phyloP scores from a whole-genome alignment of 257 asterid genomes.

The Echium plantagineum region DNA sequence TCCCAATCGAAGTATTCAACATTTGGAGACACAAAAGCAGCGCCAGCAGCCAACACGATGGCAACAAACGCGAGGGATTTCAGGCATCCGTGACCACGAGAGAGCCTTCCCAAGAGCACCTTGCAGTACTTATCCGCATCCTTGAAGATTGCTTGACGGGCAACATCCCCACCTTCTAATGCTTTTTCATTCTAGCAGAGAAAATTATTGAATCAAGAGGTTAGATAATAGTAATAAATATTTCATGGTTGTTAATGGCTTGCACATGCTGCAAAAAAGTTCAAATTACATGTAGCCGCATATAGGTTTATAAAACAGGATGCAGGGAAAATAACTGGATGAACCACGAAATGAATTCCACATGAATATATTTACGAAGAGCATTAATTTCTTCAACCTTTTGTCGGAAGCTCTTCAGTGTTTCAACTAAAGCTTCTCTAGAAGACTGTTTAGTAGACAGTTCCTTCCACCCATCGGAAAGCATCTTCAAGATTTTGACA shows the following conservation, averaged over 20 bases:
- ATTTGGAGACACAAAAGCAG: conserved; percentile 30
- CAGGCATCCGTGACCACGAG: conserved; percentile 41
- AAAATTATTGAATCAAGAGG: neutral
- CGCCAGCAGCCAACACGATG: conserved; percentile 40
- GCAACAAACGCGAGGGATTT: conserved; percentile 26
- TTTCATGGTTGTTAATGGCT: neutral
- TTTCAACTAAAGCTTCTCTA: conserved; percentile 37
- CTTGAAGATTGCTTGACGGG: neutral
- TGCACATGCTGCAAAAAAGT: neutral
- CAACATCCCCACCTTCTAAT: neutral
- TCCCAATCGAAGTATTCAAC: conserved; percentile 40
- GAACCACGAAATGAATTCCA: no score
- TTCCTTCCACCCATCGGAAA: conserved; percentile 43
- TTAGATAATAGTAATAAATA: neutral
- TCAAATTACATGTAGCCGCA: neutral
- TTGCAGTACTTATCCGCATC: neutral
- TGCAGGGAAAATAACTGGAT: neutral
- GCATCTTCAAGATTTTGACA: conserved; percentile 47
- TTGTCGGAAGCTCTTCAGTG: conserved; percentile 51
- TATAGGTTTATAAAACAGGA: neutral
- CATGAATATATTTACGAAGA: neutral
- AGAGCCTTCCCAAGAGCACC: conserved; percentile 17
- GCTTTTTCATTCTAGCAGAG: neutral
- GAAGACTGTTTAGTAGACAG: conserved; percentile 46
- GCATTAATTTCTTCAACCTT: conserved; percentile 25